phyloP scores from a whole-genome alignment of 768 basidiomycete genomes.

The Russula emetica region DNA sequence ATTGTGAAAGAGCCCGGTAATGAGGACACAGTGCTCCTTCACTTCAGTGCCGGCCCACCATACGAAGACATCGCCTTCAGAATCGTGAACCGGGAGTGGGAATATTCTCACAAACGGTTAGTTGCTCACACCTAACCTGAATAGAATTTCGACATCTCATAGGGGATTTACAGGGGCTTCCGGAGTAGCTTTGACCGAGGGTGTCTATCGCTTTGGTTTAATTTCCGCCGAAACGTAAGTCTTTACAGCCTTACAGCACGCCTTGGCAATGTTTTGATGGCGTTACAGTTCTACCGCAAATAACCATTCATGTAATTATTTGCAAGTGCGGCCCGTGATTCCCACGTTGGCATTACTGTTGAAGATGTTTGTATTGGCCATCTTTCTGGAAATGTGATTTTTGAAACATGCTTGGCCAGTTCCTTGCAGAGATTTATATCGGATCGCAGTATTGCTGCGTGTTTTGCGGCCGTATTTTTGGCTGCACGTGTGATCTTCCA shows the following conservation, averaged over 20 bases:
- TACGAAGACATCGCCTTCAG: slow-evolving; percentile 99
- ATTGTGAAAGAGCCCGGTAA: slow-evolving; percentile 92
- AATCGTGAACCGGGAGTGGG: slow-evolving; percentile 98
- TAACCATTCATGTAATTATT: slow-evolving; percentile 35
- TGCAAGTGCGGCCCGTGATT: slow-evolving; percentile 27
- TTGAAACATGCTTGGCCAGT: slow-evolving; percentile 19
- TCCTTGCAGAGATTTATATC: slow-evolving; percentile 23
- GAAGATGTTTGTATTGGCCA: slow-evolving; percentile 28
- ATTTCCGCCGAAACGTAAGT: slow-evolving; percentile 89
- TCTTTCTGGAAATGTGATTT: slow-evolving; percentile 34
- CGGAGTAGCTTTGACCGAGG: slow-evolving; percentile 96
- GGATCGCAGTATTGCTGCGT: slow-evolving; percentile 20
- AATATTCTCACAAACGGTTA: slow-evolving; percentile 94
- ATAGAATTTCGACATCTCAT: slow-evolving; percentile 18
- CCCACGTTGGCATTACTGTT: slow-evolving; percentile 23
- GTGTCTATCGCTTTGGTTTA: slow-evolving; percentile 93
- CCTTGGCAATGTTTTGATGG: slow-evolving; percentile 27
- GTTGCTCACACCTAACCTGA: background rate
- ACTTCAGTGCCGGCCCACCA: slow-evolving; percentile 95
- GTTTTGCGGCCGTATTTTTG: slow-evolving; percentile 12
- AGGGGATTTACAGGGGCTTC: slow-evolving; percentile 64
- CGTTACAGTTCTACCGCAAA: slow-evolving; percentile 71
- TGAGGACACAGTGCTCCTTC: slow-evolving; percentile 88
- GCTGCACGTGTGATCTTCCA: slow-evolving; percentile 28
- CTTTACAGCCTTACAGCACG: slow-evolving; percentile 14